These are phyloP conservation scores for Articulospora tetracladia DNA, from an alignment of 495 filamentous ascomycete genomes.

Conservation along the genomic window DNA sequence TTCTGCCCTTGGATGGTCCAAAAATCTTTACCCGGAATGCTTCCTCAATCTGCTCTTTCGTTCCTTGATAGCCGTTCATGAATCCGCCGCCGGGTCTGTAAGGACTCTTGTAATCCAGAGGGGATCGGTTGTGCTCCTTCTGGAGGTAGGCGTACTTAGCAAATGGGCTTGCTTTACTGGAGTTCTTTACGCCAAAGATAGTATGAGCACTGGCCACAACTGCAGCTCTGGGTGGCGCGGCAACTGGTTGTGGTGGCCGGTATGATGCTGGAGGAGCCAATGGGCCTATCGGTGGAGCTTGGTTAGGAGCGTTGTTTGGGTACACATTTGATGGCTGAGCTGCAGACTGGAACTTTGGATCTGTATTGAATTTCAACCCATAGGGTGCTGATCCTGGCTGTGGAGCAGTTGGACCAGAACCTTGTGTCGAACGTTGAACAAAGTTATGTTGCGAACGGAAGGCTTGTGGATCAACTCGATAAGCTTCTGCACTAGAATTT, in stretches of 20 bases:
- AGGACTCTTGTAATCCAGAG: constrained; percentile 40
- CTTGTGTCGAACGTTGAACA: constrained; percentile 24
- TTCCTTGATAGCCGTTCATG: constrained; percentile 51
- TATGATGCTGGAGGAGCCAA: neutral
- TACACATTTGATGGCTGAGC: neutral
- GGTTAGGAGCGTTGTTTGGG: neutral
- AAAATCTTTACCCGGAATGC: neutral
- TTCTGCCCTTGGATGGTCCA: neutral
- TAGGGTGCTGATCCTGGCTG: neutral
- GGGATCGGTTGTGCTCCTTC: constrained; percentile 43
- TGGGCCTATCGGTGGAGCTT: neutral
- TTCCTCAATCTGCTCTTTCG: neutral
- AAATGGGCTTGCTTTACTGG: constrained; percentile 21
- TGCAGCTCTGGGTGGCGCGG: neutral
- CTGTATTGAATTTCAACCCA: neutral
- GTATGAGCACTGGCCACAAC: neutral
- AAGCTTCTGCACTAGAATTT: constrained; percentile 16
- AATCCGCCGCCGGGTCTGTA: constrained; percentile 50
- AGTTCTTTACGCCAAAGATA: neutral
- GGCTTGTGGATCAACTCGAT: constrained; percentile 29
- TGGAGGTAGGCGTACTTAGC: constrained; percentile 47
- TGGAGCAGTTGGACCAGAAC: constrained; percentile 18
- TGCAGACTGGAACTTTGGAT: neutral
- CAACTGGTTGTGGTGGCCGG: neutral
- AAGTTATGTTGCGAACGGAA: constrained; percentile 38